Percentiles rank a stretch among this genome's conserved stretches.
Evolutionary conservation across 108 stramenopile genomes (phyloP).

Genomic region (Cylindrotheca closterium): DNA sequence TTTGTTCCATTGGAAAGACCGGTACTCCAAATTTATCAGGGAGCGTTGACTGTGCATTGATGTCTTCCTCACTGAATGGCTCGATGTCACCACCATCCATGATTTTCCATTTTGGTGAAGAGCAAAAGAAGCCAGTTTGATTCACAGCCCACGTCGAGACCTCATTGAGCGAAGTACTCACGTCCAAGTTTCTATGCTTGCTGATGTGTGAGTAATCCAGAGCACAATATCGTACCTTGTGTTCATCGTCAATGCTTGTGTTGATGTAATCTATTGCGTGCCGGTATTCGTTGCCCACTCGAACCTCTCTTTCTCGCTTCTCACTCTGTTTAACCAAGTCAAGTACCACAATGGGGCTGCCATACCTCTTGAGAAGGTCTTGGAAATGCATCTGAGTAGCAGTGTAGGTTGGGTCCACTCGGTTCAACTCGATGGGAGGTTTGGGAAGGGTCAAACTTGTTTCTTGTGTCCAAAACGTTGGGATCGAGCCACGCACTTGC

Average conservation of each 20-base stretch:
- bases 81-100: slow-evolving; percentile 63
- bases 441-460: slow-evolving; percentile 93
- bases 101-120: slow-evolving; percentile 83
- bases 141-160: slow-evolving; percentile 92
- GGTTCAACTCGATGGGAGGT: slow-evolving; percentile 93
- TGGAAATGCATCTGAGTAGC: slow-evolving; percentile 95
- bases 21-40: slow-evolving; percentile 70
- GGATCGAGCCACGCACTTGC: slow-evolving; percentile 96
- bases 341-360: slow-evolving; percentile 88
- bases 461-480: slow-evolving; percentile 98
- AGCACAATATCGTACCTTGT: slow-evolving; percentile 88
- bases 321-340: slow-evolving; percentile 97
- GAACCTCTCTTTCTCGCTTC: slow-evolving; percentile 90
- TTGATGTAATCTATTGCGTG: slow-evolving; percentile 95
- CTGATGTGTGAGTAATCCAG: slow-evolving; percentile 91
- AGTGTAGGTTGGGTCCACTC: slow-evolving; percentile 92
- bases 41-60: slow-evolving; percentile 37
- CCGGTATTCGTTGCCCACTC: slow-evolving; percentile 92
- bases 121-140: slow-evolving; percentile 95
- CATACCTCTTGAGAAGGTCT: slow-evolving; percentile 91
- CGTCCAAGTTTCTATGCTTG: slow-evolving; percentile 88
- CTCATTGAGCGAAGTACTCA: slow-evolving; percentile 86
- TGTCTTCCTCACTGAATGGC: slow-evolving; percentile 66
- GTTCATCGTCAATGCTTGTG: slow-evolving; percentile 76
- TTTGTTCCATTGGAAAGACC: slow-evolving; percentile 92